Percentiles rank a stretch among this genome's conserved stretches.
These are phyloP conservation scores for Gliomastix tumulicola DNA, from an alignment of 2,329 filamentous ascomycete species.

Conservation along the genomic window DNA sequence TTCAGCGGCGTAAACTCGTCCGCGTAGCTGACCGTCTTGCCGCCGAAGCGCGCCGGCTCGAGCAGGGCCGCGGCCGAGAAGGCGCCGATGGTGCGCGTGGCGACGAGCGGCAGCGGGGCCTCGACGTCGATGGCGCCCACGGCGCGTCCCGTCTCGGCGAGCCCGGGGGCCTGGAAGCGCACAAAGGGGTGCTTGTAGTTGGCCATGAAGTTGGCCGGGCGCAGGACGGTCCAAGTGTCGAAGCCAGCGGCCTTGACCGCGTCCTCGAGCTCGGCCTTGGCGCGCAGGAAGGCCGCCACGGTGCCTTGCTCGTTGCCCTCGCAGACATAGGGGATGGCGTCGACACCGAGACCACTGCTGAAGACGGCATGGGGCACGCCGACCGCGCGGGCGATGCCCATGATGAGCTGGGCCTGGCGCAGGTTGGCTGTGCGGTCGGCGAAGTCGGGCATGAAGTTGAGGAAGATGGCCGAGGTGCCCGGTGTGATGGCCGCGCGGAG, in stretches of 20 bases:
- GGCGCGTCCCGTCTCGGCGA: slow-evolving; percentile 28
- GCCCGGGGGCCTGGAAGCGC: slow-evolving; percentile 24
- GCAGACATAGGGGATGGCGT: slow-evolving; percentile 14
- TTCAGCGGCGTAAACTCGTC: slow-evolving; percentile 29
- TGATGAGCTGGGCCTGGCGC: slow-evolving; percentile 18
- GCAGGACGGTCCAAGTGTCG: slow-evolving; percentile 38
- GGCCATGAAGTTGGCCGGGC: slow-evolving; percentile 42
- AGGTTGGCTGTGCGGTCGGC: slow-evolving; percentile 18
- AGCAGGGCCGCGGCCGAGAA: slow-evolving; percentile 35
- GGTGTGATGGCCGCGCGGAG: slow-evolving; percentile 18
- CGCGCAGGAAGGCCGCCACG: slow-evolving; percentile 18
- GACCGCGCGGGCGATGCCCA: slow-evolving; percentile 26
- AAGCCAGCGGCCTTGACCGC: slow-evolving; percentile 24
- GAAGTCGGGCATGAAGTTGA: slow-evolving; percentile 23
- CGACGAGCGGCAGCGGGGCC: slow-evolving; percentile 32
- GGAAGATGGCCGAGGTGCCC: slow-evolving; percentile 22
- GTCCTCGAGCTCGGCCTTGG: slow-evolving; percentile 34
- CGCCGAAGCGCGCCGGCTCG: slow-evolving; percentile 29
- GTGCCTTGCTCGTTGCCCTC: slow-evolving; percentile 13
- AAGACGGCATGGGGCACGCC: slow-evolving; percentile 29
- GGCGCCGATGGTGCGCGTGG: slow-evolving; percentile 37
- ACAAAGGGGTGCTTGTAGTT: slow-evolving; percentile 38
- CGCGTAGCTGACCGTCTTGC: slow-evolving; percentile 29
- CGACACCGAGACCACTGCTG: slow-evolving; percentile 21
- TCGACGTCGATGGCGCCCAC: slow-evolving; percentile 23